Percentiles rank a stretch among this genome's conserved stretches.
Conservation (phyloP, 345 rosid species). For the Atalantia buxifolia region DNA sequence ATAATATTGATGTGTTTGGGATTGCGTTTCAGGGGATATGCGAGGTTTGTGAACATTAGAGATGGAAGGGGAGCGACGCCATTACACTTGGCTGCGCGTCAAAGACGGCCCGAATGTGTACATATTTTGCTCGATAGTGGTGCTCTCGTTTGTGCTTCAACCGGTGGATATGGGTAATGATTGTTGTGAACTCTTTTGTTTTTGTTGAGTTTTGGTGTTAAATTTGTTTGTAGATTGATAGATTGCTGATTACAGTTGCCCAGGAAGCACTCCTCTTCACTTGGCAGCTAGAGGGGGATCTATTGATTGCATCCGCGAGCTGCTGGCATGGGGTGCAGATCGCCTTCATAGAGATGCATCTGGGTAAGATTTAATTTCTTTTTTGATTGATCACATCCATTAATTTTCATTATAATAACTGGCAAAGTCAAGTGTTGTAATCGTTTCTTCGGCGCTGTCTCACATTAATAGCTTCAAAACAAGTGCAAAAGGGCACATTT, state of each 20-base stretch:
- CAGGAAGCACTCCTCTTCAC: slow-evolving; percentile 97
- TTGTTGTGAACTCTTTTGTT: background rate
- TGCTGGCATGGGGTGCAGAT: slow-evolving; percentile 99
- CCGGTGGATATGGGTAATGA: slow-evolving; percentile 85
- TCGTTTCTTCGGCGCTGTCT: background rate
- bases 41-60: slow-evolving; percentile 88
- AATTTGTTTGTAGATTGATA: slow-evolving; percentile 13
- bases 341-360: slow-evolving; percentile 90
- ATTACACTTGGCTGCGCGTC: slow-evolving; percentile 90
- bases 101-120: slow-evolving; percentile 81
- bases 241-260: slow-evolving; percentile 48
- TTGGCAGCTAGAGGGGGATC: slow-evolving; percentile 98
- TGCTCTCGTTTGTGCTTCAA: slow-evolving; percentile 93
- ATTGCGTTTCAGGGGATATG: slow-evolving; percentile 70
- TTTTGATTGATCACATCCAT: background rate
- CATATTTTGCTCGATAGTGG: slow-evolving; percentile 79
- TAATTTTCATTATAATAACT: background rate
- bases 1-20: slow-evolving; percentile 2
- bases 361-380: slow-evolving; percentile 50
- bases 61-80: slow-evolving; percentile 94
- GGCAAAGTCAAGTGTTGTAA: background rate
- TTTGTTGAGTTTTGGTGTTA: background rate
- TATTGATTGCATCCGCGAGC: slow-evolving; percentile 79
- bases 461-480: slow-evolving; percentile 1
- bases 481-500: background rate